phyloP scores from a whole-genome alignment of 148 eudicot species.

The Rhododendron ferrugineum region DNA sequence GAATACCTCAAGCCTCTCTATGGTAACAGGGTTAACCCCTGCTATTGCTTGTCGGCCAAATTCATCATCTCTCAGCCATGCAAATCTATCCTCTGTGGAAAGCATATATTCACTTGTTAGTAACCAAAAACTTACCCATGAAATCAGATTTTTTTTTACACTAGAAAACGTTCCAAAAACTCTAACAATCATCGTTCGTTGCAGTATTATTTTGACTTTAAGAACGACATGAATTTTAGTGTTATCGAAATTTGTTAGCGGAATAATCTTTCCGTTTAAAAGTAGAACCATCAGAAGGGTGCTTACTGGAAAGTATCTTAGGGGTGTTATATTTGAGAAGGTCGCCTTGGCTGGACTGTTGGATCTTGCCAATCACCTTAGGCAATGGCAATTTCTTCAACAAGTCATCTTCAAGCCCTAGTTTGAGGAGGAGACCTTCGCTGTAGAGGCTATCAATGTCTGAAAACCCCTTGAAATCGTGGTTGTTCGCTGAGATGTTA shows the following conservation, averaged over 20 bases:
- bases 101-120: neutral
- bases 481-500: slow-evolving; percentile 64
- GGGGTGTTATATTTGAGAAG: slow-evolving; percentile 83
- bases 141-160: neutral
- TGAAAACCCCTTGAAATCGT: slow-evolving; percentile 70
- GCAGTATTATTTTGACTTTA: neutral
- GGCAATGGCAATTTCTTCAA: slow-evolving; percentile 64
- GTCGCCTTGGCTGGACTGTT: slow-evolving; percentile 29
- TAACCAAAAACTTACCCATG: neutral
- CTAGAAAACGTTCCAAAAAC: too few species aligned
- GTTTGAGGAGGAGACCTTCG: slow-evolving; percentile 67
- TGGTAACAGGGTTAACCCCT: slow-evolving; percentile 80
- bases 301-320: slow-evolving; percentile 66
- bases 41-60: slow-evolving; percentile 89
- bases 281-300: neutral
- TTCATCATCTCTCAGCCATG: slow-evolving; percentile 96
- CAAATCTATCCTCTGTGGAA: slow-evolving; percentile 75
- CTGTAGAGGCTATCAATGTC: slow-evolving; percentile 83
- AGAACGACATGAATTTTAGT: neutral
- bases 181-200: too few species aligned
- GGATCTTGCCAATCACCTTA: slow-evolving; percentile 35
- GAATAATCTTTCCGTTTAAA: neutral
- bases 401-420: slow-evolving; percentile 67
- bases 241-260: neutral
- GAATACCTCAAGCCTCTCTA: slow-evolving; percentile 61